Conservation (phyloP, 2,329 filamentous ascomycete species). For the Penicillium frequentans region DNA sequence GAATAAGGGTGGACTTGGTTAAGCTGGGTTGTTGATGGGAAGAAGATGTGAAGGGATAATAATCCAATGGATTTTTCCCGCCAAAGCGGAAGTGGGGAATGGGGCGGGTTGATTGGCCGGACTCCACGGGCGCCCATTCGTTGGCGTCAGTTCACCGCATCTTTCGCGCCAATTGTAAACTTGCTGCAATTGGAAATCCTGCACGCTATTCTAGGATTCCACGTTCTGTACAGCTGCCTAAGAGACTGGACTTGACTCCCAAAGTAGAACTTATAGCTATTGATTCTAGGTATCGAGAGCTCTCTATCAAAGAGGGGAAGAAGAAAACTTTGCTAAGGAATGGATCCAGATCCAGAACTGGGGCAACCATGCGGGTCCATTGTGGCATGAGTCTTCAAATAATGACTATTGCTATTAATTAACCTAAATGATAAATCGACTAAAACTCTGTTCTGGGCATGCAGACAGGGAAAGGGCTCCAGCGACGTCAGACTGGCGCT, state of each 20-base stretch:
- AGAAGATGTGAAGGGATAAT: slow-evolving; percentile 20
- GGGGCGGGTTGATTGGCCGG: slow-evolving; percentile 26
- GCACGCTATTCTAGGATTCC: background rate
- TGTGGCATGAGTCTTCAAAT: background rate
- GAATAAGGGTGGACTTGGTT: slow-evolving; percentile 7
- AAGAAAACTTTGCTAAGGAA: slow-evolving; percentile 5
- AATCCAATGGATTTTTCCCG: slow-evolving; percentile 27
- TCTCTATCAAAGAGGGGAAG: slow-evolving; percentile 2
- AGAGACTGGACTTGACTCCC: background rate
- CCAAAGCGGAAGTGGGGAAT: slow-evolving; percentile 22
- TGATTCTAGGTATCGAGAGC: background rate
- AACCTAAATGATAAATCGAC: no score
- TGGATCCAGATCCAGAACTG: slow-evolving; percentile 7
- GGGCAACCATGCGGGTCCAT: slow-evolving; percentile 16
- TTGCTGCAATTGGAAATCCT: slow-evolving; percentile 1
- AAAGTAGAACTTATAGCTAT: background rate
- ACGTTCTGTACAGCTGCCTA: background rate
- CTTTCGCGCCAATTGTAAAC: slow-evolving; percentile 20
- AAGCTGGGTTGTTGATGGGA: slow-evolving; percentile 6
- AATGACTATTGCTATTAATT: background rate
- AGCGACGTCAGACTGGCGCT: slow-evolving; percentile 1
- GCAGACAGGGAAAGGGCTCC: background rate
- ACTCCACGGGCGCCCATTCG: slow-evolving; percentile 26
- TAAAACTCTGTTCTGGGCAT: background rate
- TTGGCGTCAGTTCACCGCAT: slow-evolving; percentile 33